A percentile compares a stretch with the other conserved stretches of the same genome.
phyloP scores from a whole-genome alignment of 2,329 filamentous ascomycete species.

The Coniochaeta prunicola region DNA sequence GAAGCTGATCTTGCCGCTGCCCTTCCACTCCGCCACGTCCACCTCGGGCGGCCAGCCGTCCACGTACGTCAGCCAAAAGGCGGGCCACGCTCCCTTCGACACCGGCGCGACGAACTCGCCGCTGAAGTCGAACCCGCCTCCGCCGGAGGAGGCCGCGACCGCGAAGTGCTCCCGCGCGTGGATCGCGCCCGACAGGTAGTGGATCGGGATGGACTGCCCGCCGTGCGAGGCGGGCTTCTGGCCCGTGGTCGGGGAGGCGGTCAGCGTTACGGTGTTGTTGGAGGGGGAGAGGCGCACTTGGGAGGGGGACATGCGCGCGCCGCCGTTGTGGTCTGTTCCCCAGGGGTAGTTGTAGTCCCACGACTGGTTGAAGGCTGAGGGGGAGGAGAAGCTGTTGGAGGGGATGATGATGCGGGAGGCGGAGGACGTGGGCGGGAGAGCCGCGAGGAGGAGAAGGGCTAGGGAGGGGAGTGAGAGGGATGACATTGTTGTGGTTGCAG shows the following conservation, averaged over 20 bases:
- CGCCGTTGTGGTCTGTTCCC: conserved; percentile 51
- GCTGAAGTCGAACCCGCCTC: conserved; percentile 32
- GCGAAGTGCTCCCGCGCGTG: conserved; percentile 31
- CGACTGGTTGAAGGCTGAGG: conserved; percentile 30
- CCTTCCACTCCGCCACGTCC: conserved; percentile 56
- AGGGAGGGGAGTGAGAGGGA: background rate
- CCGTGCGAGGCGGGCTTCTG: conserved; percentile 29
- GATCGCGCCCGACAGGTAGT: conserved; percentile 43
- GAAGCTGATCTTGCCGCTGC: conserved; percentile 46
- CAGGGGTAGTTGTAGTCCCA: conserved; percentile 50
- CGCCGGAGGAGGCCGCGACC: conserved; percentile 16
- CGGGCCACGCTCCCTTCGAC: conserved; percentile 44
- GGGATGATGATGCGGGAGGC: conserved; percentile 27
- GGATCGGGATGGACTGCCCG: conserved; percentile 33
- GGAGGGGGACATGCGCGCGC: conserved; percentile 42
- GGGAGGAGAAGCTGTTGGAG: conserved; percentile 27
- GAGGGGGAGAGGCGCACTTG: conserved; percentile 30
- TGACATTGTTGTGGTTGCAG: background rate
- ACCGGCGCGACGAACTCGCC: conserved; percentile 33
- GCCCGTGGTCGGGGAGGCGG: conserved; percentile 34
- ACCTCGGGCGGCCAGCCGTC: conserved; percentile 52
- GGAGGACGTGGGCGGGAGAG: conserved; percentile 10
- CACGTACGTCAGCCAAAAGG: conserved; percentile 50
- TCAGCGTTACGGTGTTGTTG: conserved; percentile 35
- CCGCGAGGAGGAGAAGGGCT: conserved; percentile 2